A percentile compares a stretch with the other conserved stretches of the same genome.
Evolutionary conservation across 78 protist genomes (phyloP).

Genomic region (Parvularia atlantis): DNA sequence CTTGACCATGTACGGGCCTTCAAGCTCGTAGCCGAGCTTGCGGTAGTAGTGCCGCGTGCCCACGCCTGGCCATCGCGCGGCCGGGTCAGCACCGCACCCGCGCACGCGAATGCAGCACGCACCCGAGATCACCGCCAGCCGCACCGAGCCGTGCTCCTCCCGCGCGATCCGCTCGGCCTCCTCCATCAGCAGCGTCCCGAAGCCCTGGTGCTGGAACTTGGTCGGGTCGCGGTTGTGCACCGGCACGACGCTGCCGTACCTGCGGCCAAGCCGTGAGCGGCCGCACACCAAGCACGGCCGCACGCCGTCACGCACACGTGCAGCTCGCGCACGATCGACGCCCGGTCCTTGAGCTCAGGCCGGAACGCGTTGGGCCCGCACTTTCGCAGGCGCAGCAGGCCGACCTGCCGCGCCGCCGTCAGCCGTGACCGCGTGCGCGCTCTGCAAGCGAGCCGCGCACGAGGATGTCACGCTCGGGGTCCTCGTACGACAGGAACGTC

Average conservation of each 20-base stretch:
- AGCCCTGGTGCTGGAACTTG: constrained; percentile 86
- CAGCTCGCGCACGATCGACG: constrained; percentile 90
- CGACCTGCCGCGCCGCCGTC: too few species aligned
- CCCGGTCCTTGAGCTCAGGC: constrained; percentile 49
- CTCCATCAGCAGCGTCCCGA: constrained; percentile 85
- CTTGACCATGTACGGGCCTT: constrained; percentile 76
- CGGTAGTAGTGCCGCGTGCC: constrained; percentile 93
- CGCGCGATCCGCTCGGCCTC: constrained; percentile 91
- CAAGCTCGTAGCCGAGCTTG: constrained; percentile 82
- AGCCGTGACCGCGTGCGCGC: too few species aligned
- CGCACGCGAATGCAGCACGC: neutral
- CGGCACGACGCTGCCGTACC: constrained; percentile 78
- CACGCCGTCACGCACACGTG: constrained; percentile 85
- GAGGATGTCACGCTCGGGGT: constrained; percentile 82
- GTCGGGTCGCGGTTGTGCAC: constrained; percentile 59
- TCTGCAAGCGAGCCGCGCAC: too few species aligned
- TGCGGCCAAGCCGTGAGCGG: too few species aligned
- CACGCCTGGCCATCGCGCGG: constrained; percentile 15
- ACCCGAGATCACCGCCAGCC: constrained; percentile 85
- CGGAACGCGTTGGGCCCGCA: constrained; percentile 51
- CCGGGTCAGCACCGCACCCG: neutral
- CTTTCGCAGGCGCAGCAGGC: constrained; percentile 79
- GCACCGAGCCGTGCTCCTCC: constrained; percentile 70
- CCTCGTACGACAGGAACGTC: constrained; percentile 90
- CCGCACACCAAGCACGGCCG: neutral